Evolutionary conservation across 2,329 filamentous ascomycete species (phyloP).

Genomic region (Colletotrichum sp.): DNA sequence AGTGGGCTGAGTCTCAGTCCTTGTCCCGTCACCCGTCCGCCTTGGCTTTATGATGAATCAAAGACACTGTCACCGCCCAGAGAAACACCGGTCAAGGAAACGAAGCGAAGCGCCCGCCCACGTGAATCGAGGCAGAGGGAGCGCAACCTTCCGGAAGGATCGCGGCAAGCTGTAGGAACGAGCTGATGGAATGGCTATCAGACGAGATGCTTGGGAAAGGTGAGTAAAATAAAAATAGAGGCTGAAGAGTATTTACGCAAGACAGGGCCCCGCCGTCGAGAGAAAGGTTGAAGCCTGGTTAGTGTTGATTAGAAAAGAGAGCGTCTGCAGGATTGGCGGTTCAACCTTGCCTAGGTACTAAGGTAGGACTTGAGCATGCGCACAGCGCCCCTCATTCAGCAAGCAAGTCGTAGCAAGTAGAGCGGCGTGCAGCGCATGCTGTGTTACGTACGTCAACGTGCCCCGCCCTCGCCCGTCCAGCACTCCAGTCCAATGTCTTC

Average conservation of each 20-base stretch:
- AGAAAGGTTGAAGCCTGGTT: not conserved
- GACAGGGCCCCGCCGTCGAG: not conserved
- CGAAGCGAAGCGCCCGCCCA: not conserved
- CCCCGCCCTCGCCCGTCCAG: not conserved
- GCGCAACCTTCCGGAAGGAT: not conserved
- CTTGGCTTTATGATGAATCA: conserved; percentile 12
- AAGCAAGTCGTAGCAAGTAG: not conserved
- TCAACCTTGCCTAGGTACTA: not conserved
- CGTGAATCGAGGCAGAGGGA: not conserved
- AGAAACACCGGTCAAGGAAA: not conserved
- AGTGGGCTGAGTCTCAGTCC: conserved; percentile 14
- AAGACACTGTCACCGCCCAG: conserved; percentile 3
- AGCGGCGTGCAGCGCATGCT: not conserved
- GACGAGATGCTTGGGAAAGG: not conserved
- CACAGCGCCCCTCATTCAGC: not conserved
- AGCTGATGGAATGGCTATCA: not conserved
- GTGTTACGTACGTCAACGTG: conserved; percentile 5
- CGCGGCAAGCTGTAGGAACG: not conserved
- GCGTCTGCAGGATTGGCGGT: not conserved
- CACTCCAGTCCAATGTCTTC: not conserved
- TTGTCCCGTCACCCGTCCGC: conserved; percentile 1
- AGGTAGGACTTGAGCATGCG: not conserved
- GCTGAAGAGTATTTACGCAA: not conserved
- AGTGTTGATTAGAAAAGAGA: not conserved
- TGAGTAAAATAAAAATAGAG: not conserved